Evolutionary conservation across 805 yeast species (phyloP).

Genomic region (Metschnikowia picachoensis): DNA sequence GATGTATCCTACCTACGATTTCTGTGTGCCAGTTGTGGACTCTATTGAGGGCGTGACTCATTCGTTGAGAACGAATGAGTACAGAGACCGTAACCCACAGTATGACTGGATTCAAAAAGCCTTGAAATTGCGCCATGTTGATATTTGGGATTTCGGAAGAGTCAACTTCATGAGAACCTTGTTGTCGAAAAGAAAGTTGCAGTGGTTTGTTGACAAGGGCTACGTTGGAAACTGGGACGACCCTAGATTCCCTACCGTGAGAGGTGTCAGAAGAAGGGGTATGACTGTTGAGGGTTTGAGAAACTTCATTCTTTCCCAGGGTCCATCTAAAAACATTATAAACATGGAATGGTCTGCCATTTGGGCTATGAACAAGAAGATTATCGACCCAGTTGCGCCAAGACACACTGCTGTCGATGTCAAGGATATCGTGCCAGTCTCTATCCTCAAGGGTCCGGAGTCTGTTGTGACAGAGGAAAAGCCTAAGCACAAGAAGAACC

Average conservation of each 20-base stretch:
- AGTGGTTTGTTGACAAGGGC: slow-evolving; percentile 95
- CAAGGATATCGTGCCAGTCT: slow-evolving; percentile 65
- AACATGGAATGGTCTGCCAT: slow-evolving; percentile 96
- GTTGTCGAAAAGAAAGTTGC: slow-evolving; percentile 94
- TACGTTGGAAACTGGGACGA: slow-evolving; percentile 96
- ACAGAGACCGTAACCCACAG: slow-evolving; percentile 98
- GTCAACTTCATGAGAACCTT: slow-evolving; percentile 95
- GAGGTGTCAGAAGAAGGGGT: slow-evolving; percentile 99
- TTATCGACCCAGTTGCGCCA: slow-evolving; percentile 96
- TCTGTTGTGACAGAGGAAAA: slow-evolving; percentile 61
- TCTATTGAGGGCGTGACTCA: slow-evolving; percentile 96
- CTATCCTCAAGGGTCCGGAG: slow-evolving; percentile 65
- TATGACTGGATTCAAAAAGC: slow-evolving; percentile 93
- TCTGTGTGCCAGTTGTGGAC: slow-evolving; percentile 97
- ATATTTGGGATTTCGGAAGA: slow-evolving; percentile 97
- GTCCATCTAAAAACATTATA: slow-evolving; percentile 95
- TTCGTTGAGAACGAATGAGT: slow-evolving; percentile 95
- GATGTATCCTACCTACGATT: slow-evolving; percentile 96
- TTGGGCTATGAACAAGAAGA: slow-evolving; percentile 97
- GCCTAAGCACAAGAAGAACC: slow-evolving; percentile 94
- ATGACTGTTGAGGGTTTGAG: slow-evolving; percentile 98
- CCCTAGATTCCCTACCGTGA: slow-evolving; percentile 98
- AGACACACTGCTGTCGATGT: slow-evolving; percentile 80
- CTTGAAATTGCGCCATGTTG: slow-evolving; percentile 81
- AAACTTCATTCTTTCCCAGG: slow-evolving; percentile 90